These are phyloP conservation scores for Monosporascus sp. DNA, from an alignment of 2,329 filamentous ascomycete genomes.

Conservation along the genomic window DNA sequence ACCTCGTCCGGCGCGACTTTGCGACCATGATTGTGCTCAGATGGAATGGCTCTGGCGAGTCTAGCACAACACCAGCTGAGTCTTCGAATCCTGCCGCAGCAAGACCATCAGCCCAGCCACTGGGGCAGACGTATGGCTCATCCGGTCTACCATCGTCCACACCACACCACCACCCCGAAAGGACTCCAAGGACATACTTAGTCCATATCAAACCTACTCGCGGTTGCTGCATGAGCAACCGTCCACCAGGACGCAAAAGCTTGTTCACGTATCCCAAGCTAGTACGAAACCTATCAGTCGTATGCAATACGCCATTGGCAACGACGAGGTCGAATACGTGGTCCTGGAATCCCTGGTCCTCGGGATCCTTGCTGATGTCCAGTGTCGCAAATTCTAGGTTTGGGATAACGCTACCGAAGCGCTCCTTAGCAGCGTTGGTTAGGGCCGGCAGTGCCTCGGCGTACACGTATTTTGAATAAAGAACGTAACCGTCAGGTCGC, in stretches of 20 bases:
- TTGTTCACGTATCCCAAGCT: constrained; percentile 14
- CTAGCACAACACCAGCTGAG: constrained; percentile 1
- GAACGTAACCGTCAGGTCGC: too few species aligned
- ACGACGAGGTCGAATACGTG: constrained; percentile 8
- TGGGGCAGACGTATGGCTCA: background rate
- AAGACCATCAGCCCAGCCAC: constrained; percentile 3
- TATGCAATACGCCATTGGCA: constrained; percentile 11
- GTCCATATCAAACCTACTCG: constrained; percentile 1
- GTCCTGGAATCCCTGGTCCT: constrained; percentile 1
- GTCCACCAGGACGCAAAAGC: constrained; percentile 17
- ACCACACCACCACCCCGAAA: constrained; percentile 8
- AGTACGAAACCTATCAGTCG: constrained; percentile 11
- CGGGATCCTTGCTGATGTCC: constrained; percentile 4
- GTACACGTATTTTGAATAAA: too few species aligned
- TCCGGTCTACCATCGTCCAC: constrained; percentile 1
- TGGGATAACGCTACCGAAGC: too few species aligned
- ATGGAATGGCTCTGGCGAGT: too few species aligned
- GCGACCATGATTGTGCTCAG: too few species aligned
- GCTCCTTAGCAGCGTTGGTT: too few species aligned
- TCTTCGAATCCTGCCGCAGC: constrained; percentile 2
- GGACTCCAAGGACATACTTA: constrained; percentile 4
- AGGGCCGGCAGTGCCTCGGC: too few species aligned
- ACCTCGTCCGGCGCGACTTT: too few species aligned
- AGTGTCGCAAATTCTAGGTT: constrained; percentile 6
- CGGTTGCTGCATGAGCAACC: constrained; percentile 7